Evolutionary conservation across 2,329 filamentous ascomycete genomes (phyloP).

Genomic region (Aureobasidium sp.): DNA sequence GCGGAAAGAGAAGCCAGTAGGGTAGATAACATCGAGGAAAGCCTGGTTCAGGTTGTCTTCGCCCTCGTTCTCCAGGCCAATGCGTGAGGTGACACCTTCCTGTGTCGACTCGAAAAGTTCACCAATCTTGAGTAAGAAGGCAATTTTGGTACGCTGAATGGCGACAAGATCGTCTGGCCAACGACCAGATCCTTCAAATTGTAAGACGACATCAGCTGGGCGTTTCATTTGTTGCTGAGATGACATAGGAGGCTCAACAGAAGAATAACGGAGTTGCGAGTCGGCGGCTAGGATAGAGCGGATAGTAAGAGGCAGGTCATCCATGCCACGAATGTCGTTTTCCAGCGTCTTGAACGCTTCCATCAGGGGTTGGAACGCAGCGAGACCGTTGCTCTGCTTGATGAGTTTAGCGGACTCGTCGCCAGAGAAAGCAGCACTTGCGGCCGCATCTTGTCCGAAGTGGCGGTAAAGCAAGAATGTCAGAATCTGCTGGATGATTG

Average conservation of each 20-base stretch:
- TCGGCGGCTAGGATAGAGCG: slow-evolving; percentile 70
- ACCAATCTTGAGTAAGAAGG: slow-evolving; percentile 70
- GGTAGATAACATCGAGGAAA: slow-evolving; percentile 75
- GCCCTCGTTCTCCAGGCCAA: slow-evolving; percentile 74
- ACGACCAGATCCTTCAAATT: slow-evolving; percentile 85
- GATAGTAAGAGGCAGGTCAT: slow-evolving; percentile 80
- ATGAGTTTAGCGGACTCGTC: slow-evolving; percentile 43
- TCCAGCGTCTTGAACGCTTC: slow-evolving; percentile 68
- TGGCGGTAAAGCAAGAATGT: slow-evolving; percentile 64
- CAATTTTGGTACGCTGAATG: slow-evolving; percentile 89
- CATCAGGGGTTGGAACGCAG: slow-evolving; percentile 61
- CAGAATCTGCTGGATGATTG: slow-evolving; percentile 74
- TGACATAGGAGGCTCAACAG: slow-evolving; percentile 48
- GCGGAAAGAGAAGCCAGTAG: slow-evolving; percentile 67
- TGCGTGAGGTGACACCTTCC: slow-evolving; percentile 54
- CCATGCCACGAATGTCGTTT: slow-evolving; percentile 66
- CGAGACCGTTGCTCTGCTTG: slow-evolving; percentile 29
- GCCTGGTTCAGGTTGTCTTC: slow-evolving; percentile 66
- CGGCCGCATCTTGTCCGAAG: slow-evolving; percentile 52
- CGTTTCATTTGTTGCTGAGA: slow-evolving; percentile 39
- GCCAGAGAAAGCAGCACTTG: slow-evolving; percentile 39
- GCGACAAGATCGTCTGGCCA: slow-evolving; percentile 91
- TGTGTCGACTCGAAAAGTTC: slow-evolving; percentile 61
- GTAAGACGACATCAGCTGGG: slow-evolving; percentile 73
- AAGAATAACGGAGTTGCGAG: slow-evolving; percentile 67